phyloP scores from a whole-genome alignment of 1,284 basidiomycete genomes.

The Boletus calvinii region DNA sequence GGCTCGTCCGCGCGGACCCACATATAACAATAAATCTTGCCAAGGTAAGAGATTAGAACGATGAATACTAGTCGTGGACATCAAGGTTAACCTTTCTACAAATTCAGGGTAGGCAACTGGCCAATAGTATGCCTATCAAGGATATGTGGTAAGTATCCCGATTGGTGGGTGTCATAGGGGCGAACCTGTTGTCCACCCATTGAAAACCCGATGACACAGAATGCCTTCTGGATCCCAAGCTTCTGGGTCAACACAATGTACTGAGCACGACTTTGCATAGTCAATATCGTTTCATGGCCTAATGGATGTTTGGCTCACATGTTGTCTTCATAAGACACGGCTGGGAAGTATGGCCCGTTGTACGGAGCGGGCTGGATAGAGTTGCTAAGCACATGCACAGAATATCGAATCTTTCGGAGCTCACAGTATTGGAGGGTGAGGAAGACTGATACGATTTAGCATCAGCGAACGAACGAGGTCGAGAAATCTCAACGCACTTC shows the following conservation, averaged over 20 bases:
- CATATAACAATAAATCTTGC: slow-evolving; percentile 53
- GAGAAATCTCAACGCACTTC: slow-evolving; percentile 39
- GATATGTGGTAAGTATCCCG: background rate
- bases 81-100: slow-evolving; percentile 44
- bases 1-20: slow-evolving; percentile 60
- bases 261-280: slow-evolving; percentile 49
- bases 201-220: slow-evolving; percentile 38
- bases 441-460: slow-evolving; percentile 4
- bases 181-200: slow-evolving; percentile 61
- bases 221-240: slow-evolving; percentile 43
- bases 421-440: slow-evolving; percentile 26
- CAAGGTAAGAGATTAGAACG: slow-evolving; percentile 3
- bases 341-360: slow-evolving; percentile 49
- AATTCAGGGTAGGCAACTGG: slow-evolving; percentile 57
- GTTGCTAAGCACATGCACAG: background rate
- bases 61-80: background rate
- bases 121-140: slow-evolving; percentile 58
- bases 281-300: background rate
- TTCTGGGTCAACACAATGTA: slow-evolving; percentile 51
- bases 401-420: background rate
- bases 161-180: background rate
- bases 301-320: slow-evolving; percentile 39
- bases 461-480: background rate
- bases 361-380: slow-evolving; percentile 43
- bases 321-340: slow-evolving; percentile 57